Evolutionary conservation across 768 basidiomycete genomes (phyloP).

Genomic region (Mycena olivaceomarginata): DNA sequence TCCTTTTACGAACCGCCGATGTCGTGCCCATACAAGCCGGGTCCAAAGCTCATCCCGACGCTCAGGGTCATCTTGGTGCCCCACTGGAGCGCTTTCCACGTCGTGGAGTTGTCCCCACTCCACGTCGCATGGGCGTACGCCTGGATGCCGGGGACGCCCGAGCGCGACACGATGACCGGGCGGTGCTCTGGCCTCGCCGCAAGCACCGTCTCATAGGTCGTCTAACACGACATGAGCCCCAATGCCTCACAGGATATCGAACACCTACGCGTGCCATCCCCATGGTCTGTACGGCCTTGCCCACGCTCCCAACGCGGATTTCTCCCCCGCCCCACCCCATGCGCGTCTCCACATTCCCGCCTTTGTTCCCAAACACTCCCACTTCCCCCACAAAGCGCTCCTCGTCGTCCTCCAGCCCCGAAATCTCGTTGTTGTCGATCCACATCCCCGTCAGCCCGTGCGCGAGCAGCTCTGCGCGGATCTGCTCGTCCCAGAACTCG

Average conservation of each 20-base stretch:
- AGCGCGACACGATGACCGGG: constrained; percentile 45
- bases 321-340: constrained; percentile 46
- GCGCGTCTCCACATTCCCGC: constrained; percentile 39
- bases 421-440: constrained; percentile 44
- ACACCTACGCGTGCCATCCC: constrained; percentile 42
- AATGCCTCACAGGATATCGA: background rate
- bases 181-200: constrained; percentile 41
- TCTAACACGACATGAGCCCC: constrained; percentile 15
- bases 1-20: constrained; percentile 33
- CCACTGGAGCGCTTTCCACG: constrained; percentile 45
- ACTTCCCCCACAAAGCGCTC: constrained; percentile 42
- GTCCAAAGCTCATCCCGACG: constrained; percentile 45
- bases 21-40: constrained; percentile 44
- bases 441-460: constrained; percentile 45
- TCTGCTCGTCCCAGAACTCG: constrained; percentile 41
- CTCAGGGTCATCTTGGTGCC: constrained; percentile 46
- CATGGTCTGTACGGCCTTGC: constrained; percentile 45
- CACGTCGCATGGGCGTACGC: constrained; percentile 45
- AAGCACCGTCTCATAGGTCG: constrained; percentile 43
- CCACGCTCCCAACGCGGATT: constrained; percentile 43
- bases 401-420: constrained; percentile 43
- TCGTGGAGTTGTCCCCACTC: constrained; percentile 47
- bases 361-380: constrained; percentile 33
- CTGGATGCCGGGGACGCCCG: constrained; percentile 44
- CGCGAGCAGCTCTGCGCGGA: constrained; percentile 36